Evolutionary conservation across 179 eudicot genomes (phyloP).

Genomic region (Silene coronaria): DNA sequence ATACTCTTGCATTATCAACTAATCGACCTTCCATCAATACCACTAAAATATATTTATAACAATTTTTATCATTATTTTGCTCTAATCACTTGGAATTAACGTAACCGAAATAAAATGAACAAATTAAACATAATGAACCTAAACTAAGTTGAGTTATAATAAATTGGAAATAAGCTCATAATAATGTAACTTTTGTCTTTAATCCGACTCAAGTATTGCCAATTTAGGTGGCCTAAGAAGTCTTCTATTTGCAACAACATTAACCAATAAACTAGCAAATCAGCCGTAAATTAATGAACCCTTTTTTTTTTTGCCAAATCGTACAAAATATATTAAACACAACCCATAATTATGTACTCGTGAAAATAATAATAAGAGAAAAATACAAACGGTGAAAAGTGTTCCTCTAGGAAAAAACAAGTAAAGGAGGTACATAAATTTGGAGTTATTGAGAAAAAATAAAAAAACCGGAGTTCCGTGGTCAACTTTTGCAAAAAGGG

Average conservation of each 20-base stretch:
- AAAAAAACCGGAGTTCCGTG: background rate
- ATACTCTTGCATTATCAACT: background rate
- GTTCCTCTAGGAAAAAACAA: background rate
- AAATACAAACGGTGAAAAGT: background rate
- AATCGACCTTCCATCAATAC: too few relatives aligned
- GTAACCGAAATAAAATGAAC: too few relatives aligned
- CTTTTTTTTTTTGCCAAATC: background rate
- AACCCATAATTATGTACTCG: background rate
- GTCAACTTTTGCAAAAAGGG: slow-evolving; percentile 12
- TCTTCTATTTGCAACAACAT: background rate
- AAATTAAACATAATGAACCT: background rate
- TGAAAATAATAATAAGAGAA: background rate
- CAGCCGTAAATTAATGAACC: background rate
- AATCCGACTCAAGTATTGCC: background rate
- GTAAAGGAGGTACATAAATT: background rate
- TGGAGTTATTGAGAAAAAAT: background rate
- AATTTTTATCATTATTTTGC: too few relatives aligned
- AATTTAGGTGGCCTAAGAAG: background rate
- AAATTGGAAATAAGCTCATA: too few relatives aligned
- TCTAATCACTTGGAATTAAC: too few relatives aligned
- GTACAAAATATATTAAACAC: background rate
- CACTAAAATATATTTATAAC: too few relatives aligned
- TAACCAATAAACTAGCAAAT: background rate
- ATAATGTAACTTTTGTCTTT: too few relatives aligned
- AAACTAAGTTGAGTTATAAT: too few relatives aligned